phyloP scores from a whole-genome alignment of 805 yeast genomes.

The Saccharomyces jurei region DNA sequence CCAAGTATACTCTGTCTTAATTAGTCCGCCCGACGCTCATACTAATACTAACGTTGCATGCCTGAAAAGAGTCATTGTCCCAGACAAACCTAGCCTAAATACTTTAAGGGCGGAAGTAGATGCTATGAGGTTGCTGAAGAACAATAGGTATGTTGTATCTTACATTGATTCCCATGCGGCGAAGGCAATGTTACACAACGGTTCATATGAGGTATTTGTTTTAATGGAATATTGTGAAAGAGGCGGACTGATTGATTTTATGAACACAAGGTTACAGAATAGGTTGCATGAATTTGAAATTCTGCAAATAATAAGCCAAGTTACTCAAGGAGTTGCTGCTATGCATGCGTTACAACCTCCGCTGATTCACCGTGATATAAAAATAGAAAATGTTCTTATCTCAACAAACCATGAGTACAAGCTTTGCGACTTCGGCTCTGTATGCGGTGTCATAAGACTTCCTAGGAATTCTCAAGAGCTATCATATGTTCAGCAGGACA shows the following conservation, averaged over 20 bases:
- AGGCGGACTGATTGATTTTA: conserved; percentile 70
- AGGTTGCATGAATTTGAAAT: conserved; percentile 64
- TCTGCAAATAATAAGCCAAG: conserved; percentile 57
- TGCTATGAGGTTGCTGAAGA: conserved; percentile 85
- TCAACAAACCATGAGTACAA: conserved; percentile 52
- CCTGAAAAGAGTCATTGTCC: conserved; percentile 90
- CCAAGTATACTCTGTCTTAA: conserved; percentile 76
- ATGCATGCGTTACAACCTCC: conserved; percentile 71
- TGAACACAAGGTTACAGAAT: conserved; percentile 63
- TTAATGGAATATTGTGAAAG: conserved; percentile 74
- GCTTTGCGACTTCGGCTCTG: conserved; percentile 78
- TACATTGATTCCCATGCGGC: conserved; percentile 95
- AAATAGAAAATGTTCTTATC: conserved; percentile 71
- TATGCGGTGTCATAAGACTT: conserved; percentile 54
- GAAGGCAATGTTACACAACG: conserved; percentile 43
- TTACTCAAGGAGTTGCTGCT: conserved; percentile 66
- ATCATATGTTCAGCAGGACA: conserved; percentile 53
- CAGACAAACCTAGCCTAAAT: conserved; percentile 76
- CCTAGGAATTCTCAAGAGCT: conserved; percentile 58
- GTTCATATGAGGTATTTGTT: conserved; percentile 66
- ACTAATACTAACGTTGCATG: conserved; percentile 58
- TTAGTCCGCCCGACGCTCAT: conserved; percentile 47
- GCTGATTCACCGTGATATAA: conserved; percentile 69
- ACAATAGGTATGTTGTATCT: conserved; percentile 72
- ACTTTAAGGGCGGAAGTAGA: conserved; percentile 90